These are phyloP conservation scores for Sesbania bispinosa DNA, from an alignment of 306 rosid species.

Conservation along the genomic window DNA sequence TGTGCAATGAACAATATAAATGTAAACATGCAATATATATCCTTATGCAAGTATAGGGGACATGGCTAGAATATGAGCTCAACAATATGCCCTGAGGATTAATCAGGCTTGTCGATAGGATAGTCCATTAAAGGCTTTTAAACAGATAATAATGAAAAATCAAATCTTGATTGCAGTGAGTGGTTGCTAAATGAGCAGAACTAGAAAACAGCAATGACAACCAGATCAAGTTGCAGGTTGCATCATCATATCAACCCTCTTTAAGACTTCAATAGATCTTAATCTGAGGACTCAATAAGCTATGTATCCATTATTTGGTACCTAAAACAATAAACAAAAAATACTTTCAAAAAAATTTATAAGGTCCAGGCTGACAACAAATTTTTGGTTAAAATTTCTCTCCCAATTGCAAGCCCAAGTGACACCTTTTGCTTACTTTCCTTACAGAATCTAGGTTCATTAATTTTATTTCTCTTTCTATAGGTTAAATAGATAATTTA, in stretches of 20 bases:
- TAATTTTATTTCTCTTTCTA: neutral
- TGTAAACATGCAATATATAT: no score
- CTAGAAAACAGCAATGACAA: neutral
- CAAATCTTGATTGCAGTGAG: neutral
- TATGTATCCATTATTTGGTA: neutral
- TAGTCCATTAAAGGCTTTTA: neutral
- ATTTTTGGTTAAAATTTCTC: neutral
- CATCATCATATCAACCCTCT: neutral
- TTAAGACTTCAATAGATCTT: neutral
- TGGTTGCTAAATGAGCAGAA: neutral
- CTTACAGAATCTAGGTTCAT: neutral
- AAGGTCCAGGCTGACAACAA: neutral
- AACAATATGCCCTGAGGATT: neutral
- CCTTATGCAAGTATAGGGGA: neutral
- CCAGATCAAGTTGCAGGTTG: neutral
- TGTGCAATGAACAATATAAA: neutral
- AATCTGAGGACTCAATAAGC: neutral
- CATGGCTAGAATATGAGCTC: constrained; percentile 6
- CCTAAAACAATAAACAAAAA: neutral
- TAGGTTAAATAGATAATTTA: neutral
- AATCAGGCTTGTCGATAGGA: neutral
- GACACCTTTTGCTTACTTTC: neutral
- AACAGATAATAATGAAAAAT: neutral
- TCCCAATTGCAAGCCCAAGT: neutral
- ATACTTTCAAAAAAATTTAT: no score